These are phyloP conservation scores for Trifolium repens DNA, from an alignment of 306 rosid genomes.

Conservation along the genomic window DNA sequence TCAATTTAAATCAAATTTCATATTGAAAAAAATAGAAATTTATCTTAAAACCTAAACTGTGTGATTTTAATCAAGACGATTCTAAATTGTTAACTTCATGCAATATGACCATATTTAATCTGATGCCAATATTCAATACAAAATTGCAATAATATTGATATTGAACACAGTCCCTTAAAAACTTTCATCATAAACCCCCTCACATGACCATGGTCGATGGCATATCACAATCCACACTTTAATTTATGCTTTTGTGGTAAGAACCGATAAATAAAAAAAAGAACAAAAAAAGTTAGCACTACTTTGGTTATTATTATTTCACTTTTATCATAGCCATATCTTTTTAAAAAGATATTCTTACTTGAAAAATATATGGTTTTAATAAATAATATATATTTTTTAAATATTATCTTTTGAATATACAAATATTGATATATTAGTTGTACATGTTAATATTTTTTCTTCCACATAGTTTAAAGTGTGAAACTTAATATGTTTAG, in stretches of 20 bases:
- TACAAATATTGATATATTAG: no score
- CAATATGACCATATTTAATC: no score
- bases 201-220: slow-evolving; percentile 37
- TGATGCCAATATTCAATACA: background rate
- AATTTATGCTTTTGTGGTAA: slow-evolving; percentile 26
- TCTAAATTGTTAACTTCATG: no score
- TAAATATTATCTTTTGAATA: background rate
- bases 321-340: slow-evolving; percentile 40
- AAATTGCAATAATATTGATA: background rate
- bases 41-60: no score
- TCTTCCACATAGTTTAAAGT: no score
- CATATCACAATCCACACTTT: slow-evolving; percentile 28
- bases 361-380: slow-evolving; percentile 16
- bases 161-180: slow-evolving; percentile 28
- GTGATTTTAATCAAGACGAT: no score
- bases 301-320: slow-evolving; percentile 34
- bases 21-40: no score
- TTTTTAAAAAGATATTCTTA: slow-evolving; percentile 24
- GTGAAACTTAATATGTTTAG: no score
- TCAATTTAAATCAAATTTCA: no score
- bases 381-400: background rate
- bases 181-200: slow-evolving; percentile 39
- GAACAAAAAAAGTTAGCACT: slow-evolving; percentile 41
- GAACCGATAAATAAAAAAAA: background rate
- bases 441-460: no score